These are phyloP conservation scores for Fusarium scirpi DNA, from an alignment of 2,329 filamentous ascomycete genomes.

Conservation along the genomic window DNA sequence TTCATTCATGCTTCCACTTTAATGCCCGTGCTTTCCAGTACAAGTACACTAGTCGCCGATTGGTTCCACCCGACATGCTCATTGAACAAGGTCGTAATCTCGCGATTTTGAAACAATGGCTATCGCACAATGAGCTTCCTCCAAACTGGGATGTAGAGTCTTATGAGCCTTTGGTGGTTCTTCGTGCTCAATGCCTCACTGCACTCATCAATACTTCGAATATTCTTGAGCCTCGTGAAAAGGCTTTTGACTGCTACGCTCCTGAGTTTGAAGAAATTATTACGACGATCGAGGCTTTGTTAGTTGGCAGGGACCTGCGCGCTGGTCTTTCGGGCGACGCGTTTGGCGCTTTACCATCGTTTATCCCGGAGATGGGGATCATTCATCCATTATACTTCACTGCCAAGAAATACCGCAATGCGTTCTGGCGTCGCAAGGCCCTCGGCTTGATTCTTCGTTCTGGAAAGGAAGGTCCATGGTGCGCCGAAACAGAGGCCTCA, in stretches of 20 bases:
- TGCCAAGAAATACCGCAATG: constrained; percentile 32
- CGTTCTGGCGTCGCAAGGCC: constrained; percentile 30
- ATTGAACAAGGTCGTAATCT: constrained; percentile 41
- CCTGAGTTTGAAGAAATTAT: constrained; percentile 40
- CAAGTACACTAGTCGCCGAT: constrained; percentile 30
- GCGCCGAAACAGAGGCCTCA: constrained; percentile 19
- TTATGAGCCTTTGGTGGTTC: constrained; percentile 17
- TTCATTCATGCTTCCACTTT: constrained; percentile 36
- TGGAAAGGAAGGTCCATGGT: constrained; percentile 38
- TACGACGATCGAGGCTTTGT: not conserved
- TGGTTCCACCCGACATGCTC: constrained; percentile 31
- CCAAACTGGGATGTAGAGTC: rapidly evolving
- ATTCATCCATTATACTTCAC: constrained; percentile 33
- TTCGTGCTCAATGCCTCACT: constrained; percentile 33
- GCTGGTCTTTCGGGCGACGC: rapidly evolving
- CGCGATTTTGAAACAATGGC: constrained; percentile 31
- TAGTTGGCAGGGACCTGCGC: not conserved
- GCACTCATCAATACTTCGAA: constrained; percentile 18
- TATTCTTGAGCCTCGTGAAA: constrained; percentile 33
- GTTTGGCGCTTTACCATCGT: not conserved
- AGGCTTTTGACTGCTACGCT: constrained; percentile 23
- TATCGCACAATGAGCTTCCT: constrained; percentile 4
- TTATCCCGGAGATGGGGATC: constrained; percentile 34
- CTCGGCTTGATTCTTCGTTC: constrained; percentile 6
- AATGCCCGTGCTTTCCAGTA: constrained; percentile 19